Evolutionary conservation across 805 yeast species (phyloP), one percentile per base, ranked within the genome.

Genomic region (Ogataea saltuana): DNA sequence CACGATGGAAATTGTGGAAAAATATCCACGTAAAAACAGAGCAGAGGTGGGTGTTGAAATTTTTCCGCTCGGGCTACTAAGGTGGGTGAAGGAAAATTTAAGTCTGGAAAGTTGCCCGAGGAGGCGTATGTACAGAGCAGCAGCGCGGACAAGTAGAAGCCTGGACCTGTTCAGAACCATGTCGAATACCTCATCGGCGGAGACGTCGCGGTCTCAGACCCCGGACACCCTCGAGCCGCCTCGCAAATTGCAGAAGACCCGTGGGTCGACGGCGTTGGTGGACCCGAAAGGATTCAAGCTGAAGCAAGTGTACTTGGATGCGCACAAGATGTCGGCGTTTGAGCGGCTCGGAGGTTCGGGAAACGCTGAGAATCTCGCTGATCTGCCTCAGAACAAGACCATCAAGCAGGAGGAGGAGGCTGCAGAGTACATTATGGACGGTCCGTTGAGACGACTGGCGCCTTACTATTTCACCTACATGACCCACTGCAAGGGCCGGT

Each of bases 401-500:
- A 67, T 77, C 31, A 64, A 64, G 36, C 81, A 78, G 49, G 83
- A 80, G 53, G 81, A 74, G 42, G 81, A 80, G 33, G 83, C 79
- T 2, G 80, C 81, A 3, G 63, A 72, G 20, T 83, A 83, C 54
- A 52, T 57, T 0, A 65, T 83, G 3, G 81, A 78, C 15, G 87
- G 85, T 0, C 67, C 77, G 2, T 66, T 87, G 39, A 68, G 97
- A 34, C 70, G 84, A 48, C 86, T 93, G 2, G 72, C 80, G 1
- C 98, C 99, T 0, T 93, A 93, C 61, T 85, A 74, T 58, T 91
- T 79, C 69, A 89, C 96, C 0, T 91, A 93, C 59, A 71, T 88
- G 64, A 93, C 99, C 0, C 87, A 83, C 59, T 90, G 97, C 64
- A 93, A 93, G 63, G 67, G 75, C 59, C 72, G 99, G 57, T 93